phyloP scores from a whole-genome alignment of 768 basidiomycete species.

The Tricholomella constricta region DNA sequence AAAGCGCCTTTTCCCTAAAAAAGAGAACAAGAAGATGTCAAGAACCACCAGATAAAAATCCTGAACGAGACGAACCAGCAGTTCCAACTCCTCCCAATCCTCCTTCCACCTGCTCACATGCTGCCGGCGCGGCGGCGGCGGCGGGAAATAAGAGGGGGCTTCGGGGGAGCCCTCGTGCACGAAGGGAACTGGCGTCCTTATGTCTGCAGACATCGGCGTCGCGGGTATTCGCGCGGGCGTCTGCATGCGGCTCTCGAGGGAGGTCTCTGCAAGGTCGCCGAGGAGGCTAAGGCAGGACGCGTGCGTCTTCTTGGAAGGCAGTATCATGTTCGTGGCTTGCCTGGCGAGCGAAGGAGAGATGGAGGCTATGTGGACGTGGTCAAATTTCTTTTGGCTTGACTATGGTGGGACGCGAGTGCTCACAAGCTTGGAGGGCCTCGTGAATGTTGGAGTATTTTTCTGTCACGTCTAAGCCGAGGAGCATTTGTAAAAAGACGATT shows the following conservation, averaged over 20 bases:
- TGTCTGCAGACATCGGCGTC: slow-evolving; percentile 36
- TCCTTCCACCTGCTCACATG: slow-evolving; percentile 84
- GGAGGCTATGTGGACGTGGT: slow-evolving; percentile 37
- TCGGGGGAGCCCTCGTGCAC: slow-evolving; percentile 60
- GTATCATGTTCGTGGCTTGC: slow-evolving; percentile 61
- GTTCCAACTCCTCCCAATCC: slow-evolving; percentile 92
- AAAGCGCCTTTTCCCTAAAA: slow-evolving; percentile 84
- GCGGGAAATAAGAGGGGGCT: slow-evolving; percentile 62
- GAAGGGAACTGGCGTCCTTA: slow-evolving; percentile 51
- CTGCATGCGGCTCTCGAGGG: slow-evolving; percentile 29
- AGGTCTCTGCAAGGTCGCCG: slow-evolving; percentile 52
- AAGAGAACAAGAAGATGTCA: neutral
- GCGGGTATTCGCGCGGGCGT: slow-evolving; percentile 27
- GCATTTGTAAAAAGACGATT: slow-evolving; percentile 81
- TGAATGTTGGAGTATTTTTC: slow-evolving; percentile 55
- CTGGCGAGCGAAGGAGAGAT: slow-evolving; percentile 55
- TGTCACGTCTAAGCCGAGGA: slow-evolving; percentile 74
- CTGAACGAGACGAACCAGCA: slow-evolving; percentile 51
- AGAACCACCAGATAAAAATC: neutral
- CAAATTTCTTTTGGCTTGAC: neutral
- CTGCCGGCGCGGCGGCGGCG: slow-evolving; percentile 42
- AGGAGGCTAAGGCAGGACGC: slow-evolving; percentile 60
- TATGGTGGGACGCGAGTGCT: slow-evolving; percentile 12
- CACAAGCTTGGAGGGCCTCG: slow-evolving; percentile 60
- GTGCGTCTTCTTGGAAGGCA: slow-evolving; percentile 55